phyloP scores from a whole-genome alignment of 2,329 filamentous ascomycete species.

The Pseudogymnoascus sp. region DNA sequence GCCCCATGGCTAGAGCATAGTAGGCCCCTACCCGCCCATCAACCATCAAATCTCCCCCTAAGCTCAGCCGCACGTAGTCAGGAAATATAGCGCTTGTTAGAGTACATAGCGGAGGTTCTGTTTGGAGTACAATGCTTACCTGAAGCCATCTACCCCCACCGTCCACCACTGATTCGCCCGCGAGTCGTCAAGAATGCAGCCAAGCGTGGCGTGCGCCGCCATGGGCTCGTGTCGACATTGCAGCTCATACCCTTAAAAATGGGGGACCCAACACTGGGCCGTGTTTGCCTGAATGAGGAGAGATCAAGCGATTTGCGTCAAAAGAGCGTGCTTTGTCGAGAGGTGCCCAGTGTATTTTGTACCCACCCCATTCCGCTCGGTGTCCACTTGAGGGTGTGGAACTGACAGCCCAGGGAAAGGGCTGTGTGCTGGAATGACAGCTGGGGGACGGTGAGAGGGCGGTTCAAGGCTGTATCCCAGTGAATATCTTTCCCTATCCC shows the following conservation, averaged over 20 bases:
- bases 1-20: background rate
- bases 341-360: background rate
- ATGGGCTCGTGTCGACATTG: background rate
- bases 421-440: background rate
- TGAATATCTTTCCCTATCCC: background rate
- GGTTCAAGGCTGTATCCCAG: background rate
- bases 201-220: background rate
- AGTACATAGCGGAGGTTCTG: background rate
- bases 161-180: background rate
- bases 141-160: background rate
- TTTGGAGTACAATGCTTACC: background rate
- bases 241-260: background rate
- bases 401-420: background rate
- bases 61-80: background rate
- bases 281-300: background rate
- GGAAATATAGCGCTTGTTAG: background rate
- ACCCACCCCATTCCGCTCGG: background rate
- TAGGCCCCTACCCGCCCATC: background rate
- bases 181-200: background rate
- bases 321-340: background rate
- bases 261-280: background rate
- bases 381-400: background rate
- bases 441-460: background rate
- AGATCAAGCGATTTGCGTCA: background rate
- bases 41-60: slow-evolving; percentile 2